Percentiles rank a stretch among this genome's conserved stretches.
Conservation (phyloP, 202 grass and related monocot species). For the Zizania palustris region DNA sequence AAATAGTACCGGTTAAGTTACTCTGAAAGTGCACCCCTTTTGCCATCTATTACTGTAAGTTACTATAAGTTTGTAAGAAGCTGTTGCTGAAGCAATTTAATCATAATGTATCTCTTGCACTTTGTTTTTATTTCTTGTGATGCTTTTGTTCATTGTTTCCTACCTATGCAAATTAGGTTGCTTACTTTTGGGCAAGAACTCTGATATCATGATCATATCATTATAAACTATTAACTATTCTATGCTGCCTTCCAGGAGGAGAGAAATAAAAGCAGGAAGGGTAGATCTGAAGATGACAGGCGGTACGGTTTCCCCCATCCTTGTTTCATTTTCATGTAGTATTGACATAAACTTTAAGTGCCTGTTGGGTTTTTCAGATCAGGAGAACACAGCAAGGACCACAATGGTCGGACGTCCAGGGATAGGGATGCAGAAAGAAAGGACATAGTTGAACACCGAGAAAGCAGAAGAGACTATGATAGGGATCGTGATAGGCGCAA, state of each 20-base stretch:
- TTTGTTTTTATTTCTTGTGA: background rate
- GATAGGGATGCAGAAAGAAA: constrained; percentile 57
- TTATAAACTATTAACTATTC: constrained; percentile 31
- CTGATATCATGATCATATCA: background rate
- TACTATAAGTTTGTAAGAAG: constrained; percentile 38
- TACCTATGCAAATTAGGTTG: background rate
- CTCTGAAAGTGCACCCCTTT: constrained; percentile 47
- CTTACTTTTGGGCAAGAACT: no score
- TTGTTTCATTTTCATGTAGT: constrained; percentile 24
- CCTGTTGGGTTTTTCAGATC: constrained; percentile 49
- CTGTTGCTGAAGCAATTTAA: constrained; percentile 17
- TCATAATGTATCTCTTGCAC: constrained; percentile 39
- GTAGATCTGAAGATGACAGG: constrained; percentile 65
- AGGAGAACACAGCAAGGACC: constrained; percentile 79
- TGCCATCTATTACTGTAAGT: constrained; percentile 59
- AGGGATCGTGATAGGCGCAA: constrained; percentile 74
- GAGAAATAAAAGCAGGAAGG: constrained; percentile 68
- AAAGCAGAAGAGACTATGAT: constrained; percentile 64
- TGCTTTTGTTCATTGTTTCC: background rate
- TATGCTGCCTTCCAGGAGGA: constrained; percentile 64
- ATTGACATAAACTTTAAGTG: constrained; percentile 9
- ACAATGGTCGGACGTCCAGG: constrained; percentile 55
- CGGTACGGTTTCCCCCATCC: constrained; percentile 46
- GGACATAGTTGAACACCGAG: constrained; percentile 56
- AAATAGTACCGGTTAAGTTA: constrained; percentile 60